These are phyloP conservation scores for Mycoemilia scoparia DNA, from an alignment of 192 early-diverging fungal genomes.

Conservation along the genomic window DNA sequence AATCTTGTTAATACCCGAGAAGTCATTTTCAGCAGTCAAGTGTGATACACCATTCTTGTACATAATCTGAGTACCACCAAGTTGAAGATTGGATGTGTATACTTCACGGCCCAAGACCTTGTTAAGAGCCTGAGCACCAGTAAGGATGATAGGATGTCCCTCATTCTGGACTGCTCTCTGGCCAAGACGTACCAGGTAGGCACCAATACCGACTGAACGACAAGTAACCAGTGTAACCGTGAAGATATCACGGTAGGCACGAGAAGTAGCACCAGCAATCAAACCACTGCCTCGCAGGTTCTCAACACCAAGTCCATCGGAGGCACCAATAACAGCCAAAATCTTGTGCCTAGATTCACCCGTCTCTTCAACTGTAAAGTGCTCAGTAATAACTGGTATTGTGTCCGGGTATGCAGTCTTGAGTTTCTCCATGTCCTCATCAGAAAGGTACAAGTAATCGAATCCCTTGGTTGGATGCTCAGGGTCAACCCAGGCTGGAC, in stretches of 20 bases:
- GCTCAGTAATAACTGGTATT: constrained; percentile 54
- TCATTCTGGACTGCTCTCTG: constrained; percentile 95
- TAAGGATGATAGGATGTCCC: constrained; percentile 95
- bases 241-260: constrained; percentile 96
- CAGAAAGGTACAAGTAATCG: constrained; percentile 79
- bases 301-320: constrained; percentile 88
- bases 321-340: constrained; percentile 67
- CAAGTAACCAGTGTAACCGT: constrained; percentile 93
- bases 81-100: constrained; percentile 92
- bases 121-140: constrained; percentile 91
- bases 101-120: constrained; percentile 97
- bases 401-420: constrained; percentile 32
- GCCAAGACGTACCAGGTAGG: constrained; percentile 94
- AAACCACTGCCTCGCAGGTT: constrained; percentile 89
- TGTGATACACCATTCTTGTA: constrained; percentile 98
- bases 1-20: constrained; percentile 81
- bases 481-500: constrained; percentile 67
- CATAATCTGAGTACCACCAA: constrained; percentile 99
- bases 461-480: constrained; percentile 70
- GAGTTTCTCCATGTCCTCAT: constrained; percentile 48
- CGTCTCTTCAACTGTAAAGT: constrained; percentile 35
- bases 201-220: constrained; percentile 96
- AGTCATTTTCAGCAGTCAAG: constrained; percentile 86
- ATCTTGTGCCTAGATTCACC: constrained; percentile 67
- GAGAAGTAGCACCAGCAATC: constrained; percentile 93